Base-by-base conservation (phyloP, 169 alveolate genomes). In the Eimeria acervulina region DNA sequence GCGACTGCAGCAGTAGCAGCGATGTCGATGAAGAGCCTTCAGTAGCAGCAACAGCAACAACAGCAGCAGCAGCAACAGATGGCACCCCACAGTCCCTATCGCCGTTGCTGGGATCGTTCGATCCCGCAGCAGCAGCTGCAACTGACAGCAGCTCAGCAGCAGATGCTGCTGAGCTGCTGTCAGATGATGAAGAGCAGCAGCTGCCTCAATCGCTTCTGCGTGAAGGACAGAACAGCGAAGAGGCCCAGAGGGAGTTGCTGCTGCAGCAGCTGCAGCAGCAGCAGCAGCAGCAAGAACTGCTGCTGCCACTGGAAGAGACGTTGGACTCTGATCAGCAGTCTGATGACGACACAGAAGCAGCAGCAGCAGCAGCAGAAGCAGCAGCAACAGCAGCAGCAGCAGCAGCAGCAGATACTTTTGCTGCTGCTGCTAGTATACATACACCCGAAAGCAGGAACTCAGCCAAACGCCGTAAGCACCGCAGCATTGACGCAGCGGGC, bases 201-300 rank as follows among this genome's bases (percentile, higher is more conserved):
- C 31, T n/a, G 1, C 78, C 36, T 1, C 0, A 66, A 12, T 0
- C 10, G 78, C 7, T 66, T 8, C 78, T 66, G 36, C 78, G 19
- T 66, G 40, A 12, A 31, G 78, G 19, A n/a, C 40, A n/a, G 28
- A 13, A 66, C 78, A 17, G 59, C 59, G 59, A 51, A 17, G 59
- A 51, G 7, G 59, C 59, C 59, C 59, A 51, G 15, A 51, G 59
- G 2, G 59, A 51, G 59, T 51, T 26, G 78, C 28, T n/a, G 78
- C 78, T 1, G 78, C 78, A 66, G 78, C 28, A 66, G 78, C 78
- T 26, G 78, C 78, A 1, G 78, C 78, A 66, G 78, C 78, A 66
- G 78, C 28, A 66, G 78, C 78, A 28, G 36, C 31, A 28, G 36
- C 36, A 28, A 21, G 13, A 59, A 59, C 21, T 13, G 21, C 68